Conservation (phyloP, 139 green algal species). For the Parachlorella kessleri region DNA sequence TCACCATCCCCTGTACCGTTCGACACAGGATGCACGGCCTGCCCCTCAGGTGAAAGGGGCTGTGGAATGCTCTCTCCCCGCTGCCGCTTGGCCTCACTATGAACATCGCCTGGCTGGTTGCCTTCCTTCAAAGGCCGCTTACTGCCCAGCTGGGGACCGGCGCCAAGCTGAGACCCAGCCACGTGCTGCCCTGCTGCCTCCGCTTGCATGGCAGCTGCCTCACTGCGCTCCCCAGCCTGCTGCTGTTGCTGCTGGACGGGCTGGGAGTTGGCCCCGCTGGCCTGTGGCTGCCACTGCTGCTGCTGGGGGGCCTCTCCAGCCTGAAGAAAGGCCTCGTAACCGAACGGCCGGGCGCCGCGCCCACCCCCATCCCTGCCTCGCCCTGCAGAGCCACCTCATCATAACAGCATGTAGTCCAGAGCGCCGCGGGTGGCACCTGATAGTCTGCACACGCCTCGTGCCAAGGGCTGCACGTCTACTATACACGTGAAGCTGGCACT, state of each 20-base stretch:
- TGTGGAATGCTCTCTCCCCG: no score
- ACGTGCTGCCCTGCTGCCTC: background rate
- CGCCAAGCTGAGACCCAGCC: background rate
- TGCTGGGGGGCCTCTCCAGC: slow-evolving; percentile 5
- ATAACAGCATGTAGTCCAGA: background rate
- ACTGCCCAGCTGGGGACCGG: background rate
- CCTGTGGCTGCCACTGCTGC: background rate
- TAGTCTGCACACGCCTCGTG: no score
- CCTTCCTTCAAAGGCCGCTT: no score
- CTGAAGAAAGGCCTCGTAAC: slow-evolving; percentile 25
- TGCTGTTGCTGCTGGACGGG: background rate
- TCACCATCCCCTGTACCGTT: no score
- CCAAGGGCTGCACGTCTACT: no score
- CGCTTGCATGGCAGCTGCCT: background rate
- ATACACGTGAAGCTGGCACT: no score
- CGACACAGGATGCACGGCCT: no score
- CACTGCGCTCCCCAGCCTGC: background rate
- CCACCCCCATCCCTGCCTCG: slow-evolving; percentile 13
- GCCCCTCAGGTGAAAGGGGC: no score
- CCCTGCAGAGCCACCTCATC: background rate
- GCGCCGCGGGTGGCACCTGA: no score
- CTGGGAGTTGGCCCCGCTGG: background rate
- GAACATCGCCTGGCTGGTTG: no score
- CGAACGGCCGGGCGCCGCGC: slow-evolving; percentile 11
- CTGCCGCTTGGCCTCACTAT: no score